These are phyloP conservation scores for Andrographis paniculata DNA, from an alignment of 305 asterid genomes.

Conservation along the genomic window DNA sequence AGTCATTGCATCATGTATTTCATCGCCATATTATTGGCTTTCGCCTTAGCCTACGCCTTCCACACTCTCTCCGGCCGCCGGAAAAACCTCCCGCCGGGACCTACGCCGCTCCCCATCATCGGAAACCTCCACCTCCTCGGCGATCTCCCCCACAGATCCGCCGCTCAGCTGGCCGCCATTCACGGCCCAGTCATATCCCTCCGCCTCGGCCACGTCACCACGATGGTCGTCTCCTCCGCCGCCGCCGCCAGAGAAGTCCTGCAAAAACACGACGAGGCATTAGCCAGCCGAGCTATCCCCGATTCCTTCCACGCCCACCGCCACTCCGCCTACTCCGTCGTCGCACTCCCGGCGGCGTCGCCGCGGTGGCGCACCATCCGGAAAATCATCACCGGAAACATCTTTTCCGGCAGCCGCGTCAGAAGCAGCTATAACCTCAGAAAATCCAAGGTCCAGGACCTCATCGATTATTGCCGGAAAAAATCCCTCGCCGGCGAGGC, in stretches of 20 bases:
- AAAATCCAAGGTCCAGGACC: conserved; percentile 32
- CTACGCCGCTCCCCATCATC: conserved; percentile 42
- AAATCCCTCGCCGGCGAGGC: conserved; percentile 25
- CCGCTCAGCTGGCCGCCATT: conserved; percentile 32
- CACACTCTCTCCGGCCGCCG: conserved; percentile 21
- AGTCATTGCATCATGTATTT: too few species aligned
- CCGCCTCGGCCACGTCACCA: conserved; percentile 35
- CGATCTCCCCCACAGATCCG: conserved; percentile 44
- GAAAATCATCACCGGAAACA: conserved; percentile 35
- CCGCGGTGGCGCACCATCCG: conserved; percentile 52
- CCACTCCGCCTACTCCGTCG: conserved; percentile 46
- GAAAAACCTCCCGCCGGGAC: conserved; percentile 56
- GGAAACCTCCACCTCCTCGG: conserved; percentile 55
- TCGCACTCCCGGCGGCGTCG: conserved; percentile 42
- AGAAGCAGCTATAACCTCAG: conserved; percentile 46
- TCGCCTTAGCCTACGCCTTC: conserved; percentile 23
- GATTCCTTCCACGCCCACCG: conserved; percentile 40
- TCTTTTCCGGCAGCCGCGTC: conserved; percentile 41
- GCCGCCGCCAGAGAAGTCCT: conserved; percentile 42
- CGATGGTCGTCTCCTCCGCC: conserved; percentile 47
- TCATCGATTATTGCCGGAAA: conserved; percentile 30
- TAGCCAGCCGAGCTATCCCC: conserved; percentile 38
- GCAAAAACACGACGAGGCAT: conserved; percentile 47
- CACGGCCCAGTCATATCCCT: conserved; percentile 45
- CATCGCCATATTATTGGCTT: conserved; percentile 14